Conservation (phyloP, 805 yeast genomes). For the Scheffersomyces coipomensis region DNA sequence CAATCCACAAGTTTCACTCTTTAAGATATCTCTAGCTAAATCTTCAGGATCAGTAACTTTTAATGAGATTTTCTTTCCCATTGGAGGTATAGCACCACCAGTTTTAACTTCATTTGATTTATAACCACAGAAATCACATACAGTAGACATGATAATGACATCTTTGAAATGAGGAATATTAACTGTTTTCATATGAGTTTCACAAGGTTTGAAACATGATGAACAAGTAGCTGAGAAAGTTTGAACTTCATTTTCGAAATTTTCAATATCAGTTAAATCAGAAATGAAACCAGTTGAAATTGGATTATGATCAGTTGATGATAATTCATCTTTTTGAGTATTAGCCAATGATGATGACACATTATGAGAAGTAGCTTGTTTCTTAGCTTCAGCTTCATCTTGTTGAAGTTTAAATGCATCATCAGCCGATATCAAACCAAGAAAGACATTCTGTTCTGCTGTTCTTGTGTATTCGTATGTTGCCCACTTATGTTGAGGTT, state of each 20-base stretch:
- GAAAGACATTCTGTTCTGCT: slow-evolving; percentile 80
- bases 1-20: slow-evolving; percentile 90
- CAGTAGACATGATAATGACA: slow-evolving; percentile 93
- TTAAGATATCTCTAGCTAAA: slow-evolving; percentile 88
- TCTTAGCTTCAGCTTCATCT: slow-evolving; percentile 50
- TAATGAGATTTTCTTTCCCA: slow-evolving; percentile 74
- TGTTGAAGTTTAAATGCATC: slow-evolving; percentile 48
- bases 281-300: slow-evolving; percentile 58
- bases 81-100: slow-evolving; percentile 91
- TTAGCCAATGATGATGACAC: slow-evolving; percentile 17
- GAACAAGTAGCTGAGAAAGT: slow-evolving; percentile 92
- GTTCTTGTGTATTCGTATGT: slow-evolving; percentile 78
- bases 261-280: slow-evolving; percentile 79
- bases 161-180: slow-evolving; percentile 98
- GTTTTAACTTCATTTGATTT: slow-evolving; percentile 97
- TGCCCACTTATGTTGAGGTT: slow-evolving; percentile 83
- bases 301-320: slow-evolving; percentile 24
- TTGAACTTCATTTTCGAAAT: slow-evolving; percentile 86
- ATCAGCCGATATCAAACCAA: slow-evolving; percentile 77
- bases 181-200: slow-evolving; percentile 94
- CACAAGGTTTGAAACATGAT: slow-evolving; percentile 76
- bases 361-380: slow-evolving; percentile 36
- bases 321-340: slow-evolving; percentile 1
- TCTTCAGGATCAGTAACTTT: slow-evolving; percentile 87
- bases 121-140: slow-evolving; percentile 90